Evolutionary conservation across 768 basidiomycete genomes (phyloP), one percentile per base, ranked within the genome.

Genomic region (Tricholoma matsutake): DNA sequence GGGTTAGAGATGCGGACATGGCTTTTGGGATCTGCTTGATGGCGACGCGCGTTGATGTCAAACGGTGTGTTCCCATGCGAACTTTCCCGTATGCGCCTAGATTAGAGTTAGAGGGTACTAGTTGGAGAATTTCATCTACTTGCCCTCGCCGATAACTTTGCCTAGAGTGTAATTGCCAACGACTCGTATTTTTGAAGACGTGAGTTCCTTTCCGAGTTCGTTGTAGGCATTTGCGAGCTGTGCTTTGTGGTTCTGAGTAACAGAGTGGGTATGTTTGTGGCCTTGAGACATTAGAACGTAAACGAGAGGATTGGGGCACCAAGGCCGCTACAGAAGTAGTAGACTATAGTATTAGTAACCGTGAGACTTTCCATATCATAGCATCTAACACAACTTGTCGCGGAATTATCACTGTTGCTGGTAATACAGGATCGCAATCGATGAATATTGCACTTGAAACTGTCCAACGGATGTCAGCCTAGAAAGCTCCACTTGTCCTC

Each of bases 21-120:
- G 88, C 85, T 75, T 98, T 98, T 37, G 96, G 94, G 64, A 98
- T 96, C 75, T 98, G 96, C 78, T 99, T 99, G 78, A 99, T 89
- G 58, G 96, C 96, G 66, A 96, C 96, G 56, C 94, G 86, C 49
- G 89, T 89, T 6, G 90, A 91, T 2, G 96, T 95, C 52, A 98
- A 81, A 61, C 96, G 90, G 73, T 99, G 95, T 0, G 91, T 94
- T 57, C 95, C 97, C 71, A 99, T 81, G 56, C 95, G 87, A 31
- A 98, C 96, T 71, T 94, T 96, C 37, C 96, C 96, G 73, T 96
- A 98, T 49, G 96, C 88, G 63, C 96, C 96, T 96, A 67, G 25
- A 62, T 64, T 62, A 71, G 64, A 53, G 28, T 62, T 8, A 58
- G 62, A 56, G 28, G 32, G 53, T 13, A 45, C 53, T 14, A 62